Base-by-base conservation (phyloP, 2,329 filamentous ascomycete genomes). In the Diplodia scrobiculata region DNA sequence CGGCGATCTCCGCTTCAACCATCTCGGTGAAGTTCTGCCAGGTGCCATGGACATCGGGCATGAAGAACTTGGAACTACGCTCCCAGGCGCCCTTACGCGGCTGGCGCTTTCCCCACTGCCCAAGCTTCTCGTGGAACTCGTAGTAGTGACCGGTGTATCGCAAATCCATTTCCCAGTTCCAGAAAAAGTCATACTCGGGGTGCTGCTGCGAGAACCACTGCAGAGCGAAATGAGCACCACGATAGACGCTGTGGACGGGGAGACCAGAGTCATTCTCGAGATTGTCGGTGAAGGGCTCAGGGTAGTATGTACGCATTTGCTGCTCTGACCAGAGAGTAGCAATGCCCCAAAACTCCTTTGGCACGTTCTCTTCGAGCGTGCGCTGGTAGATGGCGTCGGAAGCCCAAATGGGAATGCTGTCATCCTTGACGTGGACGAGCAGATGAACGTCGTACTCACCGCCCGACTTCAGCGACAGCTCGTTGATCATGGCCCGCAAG, bases 101-200 rank as follows among this genome's bases (percentile, higher is more conserved):
- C 75, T 91, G 89, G 68, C 83, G 83, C 75, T 83, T 84, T 29
- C 85, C 85, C 79, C 91, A 91, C 5, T 84, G 79, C 29, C 81
- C 80, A 10, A 93, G 78, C 69, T 86, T 86, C 71, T 87, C 85
- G 68, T 92, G 86, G 70, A 95, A 86, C 72, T 95, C 90, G 77
- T 93, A 94, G 79, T 93, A 90, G 72, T 95, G 91, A 9, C 91
- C 91, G 0, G 87, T 90, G 72, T 90, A 89, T 51, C 91, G 86
- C 50, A 91, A 84, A 75, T 96, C 91, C 86, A 96, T 91, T 75
- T 96, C 92, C 91, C 91, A 94, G 77, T 94, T 94, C 91, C 91
- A 95, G 76, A 80, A 81, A 68, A 80, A 82, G 69, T 84, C 82
- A 68, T 83, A 84, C 69, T 83, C 81, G 17, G 78, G 80, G 64